Base-by-base conservation (phyloP, 1,139 yeast species). In the Lodderomyces theae region DNA sequence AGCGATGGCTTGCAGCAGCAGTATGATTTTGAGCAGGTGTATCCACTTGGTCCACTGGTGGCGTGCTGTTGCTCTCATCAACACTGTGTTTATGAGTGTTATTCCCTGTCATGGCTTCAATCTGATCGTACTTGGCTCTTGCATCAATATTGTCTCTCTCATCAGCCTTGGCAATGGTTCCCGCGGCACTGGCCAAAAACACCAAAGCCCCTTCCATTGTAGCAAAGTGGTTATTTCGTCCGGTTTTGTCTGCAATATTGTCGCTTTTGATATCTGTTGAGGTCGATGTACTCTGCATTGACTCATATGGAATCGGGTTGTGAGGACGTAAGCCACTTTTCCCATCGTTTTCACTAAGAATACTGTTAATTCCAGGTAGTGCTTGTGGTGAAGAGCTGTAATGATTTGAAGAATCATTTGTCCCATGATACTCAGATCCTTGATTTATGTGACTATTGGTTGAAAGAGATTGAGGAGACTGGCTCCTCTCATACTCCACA, bases 151-250 rank as follows among this genome's bases (percentile, higher is more conserved):
- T 69, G 53, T 83, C 86, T 47, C 84, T 63, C 45, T 72, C 81
- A 51, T 80, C 86, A 2, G 83, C 82, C 45, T 75, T 71, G 4
- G 89, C 86, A 21, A 82, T 80, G 4, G 77, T 72, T 0, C 89
- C 90, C 0, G 90, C 90, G 0, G 88, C 86, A 47, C 80, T 80
- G 3, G 92, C 90, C 24, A 85, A 59, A 53, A 80, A 84, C 22
- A 79, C 83, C 46, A 85, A 64, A 0, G 90, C 86, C 10, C 82
- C 83, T 52, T 79, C 85, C 72, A 69, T 69, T 52, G 82, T 77
- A 5, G 83, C 58, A 38, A 63, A 61, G 42, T 60, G 63, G 24
- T 48, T 46, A 16, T 40, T 32, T 5, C 39, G 42, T 22, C 13
- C 23, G 12, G 37, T 26, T 3, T 24, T 26, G 5, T 17, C 25